Evolutionary conservation across 202 grass and related monocot species (phyloP), one percentile per base, ranked within the genome.

Genomic region (Bolboschoenoplectus hybrid): DNA sequence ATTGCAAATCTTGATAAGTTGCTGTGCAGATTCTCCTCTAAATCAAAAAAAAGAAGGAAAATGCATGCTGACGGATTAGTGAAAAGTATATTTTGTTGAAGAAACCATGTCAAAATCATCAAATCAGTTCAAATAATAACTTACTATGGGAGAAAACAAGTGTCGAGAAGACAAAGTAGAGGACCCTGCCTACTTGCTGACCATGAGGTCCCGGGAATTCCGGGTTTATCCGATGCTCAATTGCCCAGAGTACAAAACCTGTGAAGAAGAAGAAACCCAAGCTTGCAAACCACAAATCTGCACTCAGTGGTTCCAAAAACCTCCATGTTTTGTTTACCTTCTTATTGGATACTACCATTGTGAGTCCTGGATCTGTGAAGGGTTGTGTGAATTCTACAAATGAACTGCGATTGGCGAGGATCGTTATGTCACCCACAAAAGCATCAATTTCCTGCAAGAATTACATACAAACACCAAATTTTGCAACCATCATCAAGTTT

Each of bases 281-380:
- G n/a, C 60, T 26, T 63, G 60, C 60, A 63, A 63, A 63, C 60
- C 60, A 63, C 60, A 63, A 16, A 63, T 63, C 60, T 26, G 60
- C 55, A 58, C 17, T 13, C 17, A 58, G 55, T 58, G 55, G 55
- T 14, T 58, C 3, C 55, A 58, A 58, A 14, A 58, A 58, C 55
- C 12, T 8, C 60, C 60, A 63, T 63, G n/a, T 63, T 63, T 63
- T 63, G 60, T 63, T 20, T 63, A 63, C 19, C 60, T 63, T 63
- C 60, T 63, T 63, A 63, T 14, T 63, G n/a, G 60, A 63, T 63
- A 63, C 60, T 63, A 63, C n/a, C 19, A 63, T 63, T 63, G 60
- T 16, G 1, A 63, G 4, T 63, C 60, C 60, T 63, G 60, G 60
- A 20, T 63, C 60, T 7, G 60, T 63, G 60, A 63, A 63, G 60